These are phyloP conservation scores for Arabidopsis lyrata DNA, from an alignment of 441 rosid genomes.

Conservation along the genomic window DNA sequence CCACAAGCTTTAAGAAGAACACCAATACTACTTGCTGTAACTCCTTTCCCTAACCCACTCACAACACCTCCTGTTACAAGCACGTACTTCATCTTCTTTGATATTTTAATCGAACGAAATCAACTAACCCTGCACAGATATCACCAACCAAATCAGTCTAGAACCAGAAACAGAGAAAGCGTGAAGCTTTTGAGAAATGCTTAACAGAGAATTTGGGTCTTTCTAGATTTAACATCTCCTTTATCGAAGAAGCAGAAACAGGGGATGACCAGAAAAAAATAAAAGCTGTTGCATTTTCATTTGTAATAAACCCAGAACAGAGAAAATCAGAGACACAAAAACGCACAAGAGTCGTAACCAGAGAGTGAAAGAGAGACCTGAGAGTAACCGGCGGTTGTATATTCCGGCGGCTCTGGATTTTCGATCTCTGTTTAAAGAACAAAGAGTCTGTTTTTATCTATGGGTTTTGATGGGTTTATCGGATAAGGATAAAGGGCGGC, in stretches of 20 bases:
- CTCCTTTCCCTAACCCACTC: conserved; percentile 93
- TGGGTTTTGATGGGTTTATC: conserved; percentile 23
- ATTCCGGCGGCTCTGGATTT: not conserved
- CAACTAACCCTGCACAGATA: conserved; percentile 21
- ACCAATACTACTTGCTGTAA: conserved; percentile 93
- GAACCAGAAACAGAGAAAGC: conserved; percentile 16
- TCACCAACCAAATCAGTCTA: not conserved
- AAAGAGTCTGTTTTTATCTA: too few relatives aligned
- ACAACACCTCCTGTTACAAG: conserved; percentile 96
- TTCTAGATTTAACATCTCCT: conserved; percentile 6
- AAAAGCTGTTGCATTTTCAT: conserved; percentile 35
- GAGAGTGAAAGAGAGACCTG: conserved; percentile 32
- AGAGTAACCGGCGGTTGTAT: not conserved
- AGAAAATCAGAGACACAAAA: conserved; percentile 22
- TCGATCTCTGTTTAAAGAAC: too few relatives aligned
- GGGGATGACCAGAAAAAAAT: not conserved
- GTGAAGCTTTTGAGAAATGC: conserved; percentile 24
- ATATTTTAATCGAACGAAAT: too few relatives aligned
- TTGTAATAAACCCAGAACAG: not conserved
- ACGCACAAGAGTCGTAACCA: not conserved
- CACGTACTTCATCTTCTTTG: conserved; percentile 82
- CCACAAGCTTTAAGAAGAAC: conserved; percentile 82
- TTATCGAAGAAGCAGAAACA: not conserved
- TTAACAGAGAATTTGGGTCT: conserved; percentile 5
- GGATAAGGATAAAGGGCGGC: conserved; percentile 41